Conservation (phyloP, 768 basidiomycete genomes). For the Coprinopsis sp. region DNA sequence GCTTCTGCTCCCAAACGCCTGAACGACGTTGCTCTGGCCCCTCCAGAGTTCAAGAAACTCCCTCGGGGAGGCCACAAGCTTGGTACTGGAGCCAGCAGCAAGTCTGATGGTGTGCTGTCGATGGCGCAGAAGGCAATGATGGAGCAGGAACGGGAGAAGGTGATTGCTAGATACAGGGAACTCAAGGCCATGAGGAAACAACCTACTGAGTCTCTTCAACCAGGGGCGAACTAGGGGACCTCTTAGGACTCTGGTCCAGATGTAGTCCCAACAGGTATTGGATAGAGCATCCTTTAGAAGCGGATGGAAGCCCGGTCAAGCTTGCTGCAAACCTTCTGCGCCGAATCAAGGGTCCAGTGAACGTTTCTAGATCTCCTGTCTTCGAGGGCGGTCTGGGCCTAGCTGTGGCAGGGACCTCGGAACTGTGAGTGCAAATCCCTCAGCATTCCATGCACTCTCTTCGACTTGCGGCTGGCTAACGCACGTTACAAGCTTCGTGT, state of each 20-base stretch:
- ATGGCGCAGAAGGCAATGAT: conserved; percentile 77
- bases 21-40: conserved; percentile 67
- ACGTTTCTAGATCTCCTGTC: too few relatives aligned
- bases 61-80: conserved; percentile 39
- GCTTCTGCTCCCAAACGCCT: conserved; percentile 59
- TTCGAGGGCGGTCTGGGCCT: too few relatives aligned
- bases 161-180: conserved; percentile 61
- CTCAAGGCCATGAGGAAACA: conserved; percentile 49
- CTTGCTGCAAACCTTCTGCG: too few relatives aligned
- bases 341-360: too few relatives aligned
- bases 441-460: too few relatives aligned
- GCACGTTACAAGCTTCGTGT: too few relatives aligned
- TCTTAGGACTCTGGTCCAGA: neutral
- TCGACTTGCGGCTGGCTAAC: too few relatives aligned
- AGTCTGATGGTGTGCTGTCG: conserved; percentile 50
- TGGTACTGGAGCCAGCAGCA: conserved; percentile 19
- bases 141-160: conserved; percentile 70
- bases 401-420: too few relatives aligned
- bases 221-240: neutral
- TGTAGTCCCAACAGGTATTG: neutral
- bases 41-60: conserved; percentile 55
- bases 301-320: too few relatives aligned
- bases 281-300: too few relatives aligned
- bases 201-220: neutral
- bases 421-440: too few relatives aligned